Base-by-base conservation (phyloP, 495 filamentous ascomycete species). In the Penicillium cataractarum region DNA sequence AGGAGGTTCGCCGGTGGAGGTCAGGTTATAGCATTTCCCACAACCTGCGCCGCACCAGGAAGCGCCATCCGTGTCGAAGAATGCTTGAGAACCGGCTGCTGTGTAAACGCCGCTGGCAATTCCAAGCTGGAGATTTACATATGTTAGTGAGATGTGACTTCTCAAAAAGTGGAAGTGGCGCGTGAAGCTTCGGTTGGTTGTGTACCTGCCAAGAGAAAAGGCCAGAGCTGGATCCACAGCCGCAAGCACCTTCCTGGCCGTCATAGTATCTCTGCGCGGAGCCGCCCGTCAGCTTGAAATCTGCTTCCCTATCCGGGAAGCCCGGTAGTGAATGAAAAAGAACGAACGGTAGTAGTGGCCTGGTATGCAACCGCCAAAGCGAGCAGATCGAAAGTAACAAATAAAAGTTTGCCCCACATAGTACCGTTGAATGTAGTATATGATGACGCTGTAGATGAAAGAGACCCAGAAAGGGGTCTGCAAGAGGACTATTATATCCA, bases 11-110 rank as follows among this genome's bases (percentile, higher is more conserved):
- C 74, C 74, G 3, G 74, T 76, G 22, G 74, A 77, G 8, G 76
- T 79, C 21, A 79, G 60, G 27, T 76, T 58, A 62, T 78, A 79
- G 65, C 76, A 79, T 50, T 65, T 73, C 24, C 76, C 76, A 63
- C 76, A 79, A 35, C 76, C 76, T 17, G 65, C 57, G 31, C 76
- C 76, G 57, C 76, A 79, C 76, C 76, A 79, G 42, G 61, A 58
- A 10, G 66, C 56, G 17, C 57, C 66, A 57, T 53, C 64, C 6
- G 60, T 61, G 55, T 73, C 74, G 54, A 66, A 75, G 29, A 76
- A 63, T 40, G 74, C 67, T 50, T 70, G 68, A 8, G 72, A 75
- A 10, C 66, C 75, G 19, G 52, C 52, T 0, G 52, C 52, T 4
- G 52, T 55, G 52, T 55, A 55, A 5, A 55, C 52, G 4, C 52